Percentiles rank a stretch among this genome's conserved stretches.
Conservation (phyloP, 768 basidiomycete species). For the Mycena maculata region DNA sequence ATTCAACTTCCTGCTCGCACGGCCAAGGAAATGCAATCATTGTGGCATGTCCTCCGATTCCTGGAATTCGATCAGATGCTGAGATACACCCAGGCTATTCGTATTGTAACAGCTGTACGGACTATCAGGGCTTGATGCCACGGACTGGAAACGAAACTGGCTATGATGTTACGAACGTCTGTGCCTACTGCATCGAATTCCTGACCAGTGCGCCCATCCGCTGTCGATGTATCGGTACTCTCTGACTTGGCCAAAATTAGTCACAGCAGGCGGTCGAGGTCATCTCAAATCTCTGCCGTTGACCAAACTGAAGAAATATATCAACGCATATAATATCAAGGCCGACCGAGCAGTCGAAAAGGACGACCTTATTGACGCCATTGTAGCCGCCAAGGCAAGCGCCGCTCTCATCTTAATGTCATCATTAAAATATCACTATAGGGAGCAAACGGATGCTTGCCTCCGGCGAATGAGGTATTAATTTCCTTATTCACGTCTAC, state of each 20-base stretch:
- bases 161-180: conserved; percentile 75
- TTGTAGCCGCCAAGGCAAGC: conserved; percentile 66
- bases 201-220: conserved; percentile 63
- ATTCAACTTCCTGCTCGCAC: conserved; percentile 29
- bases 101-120: conserved; percentile 80
- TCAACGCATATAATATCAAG: conserved; percentile 75
- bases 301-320: conserved; percentile 74
- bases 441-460: conserved; percentile 72
- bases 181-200: conserved; percentile 79
- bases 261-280: conserved; percentile 73
- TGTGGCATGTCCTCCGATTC: conserved; percentile 23
- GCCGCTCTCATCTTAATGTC: neutral
- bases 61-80: conserved; percentile 4
- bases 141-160: conserved; percentile 62
- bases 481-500: conserved; percentile 10
- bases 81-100: conserved; percentile 62
- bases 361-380: conserved; percentile 78
- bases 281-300: conserved; percentile 68
- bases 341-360: conserved; percentile 77
- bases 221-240: conserved; percentile 10
- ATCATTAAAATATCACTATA: conserved; percentile 37
- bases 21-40: conserved; percentile 30
- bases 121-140: conserved; percentile 85
- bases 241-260: conserved; percentile 49
- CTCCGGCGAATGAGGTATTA: conserved; percentile 69